Percentiles rank a stretch among this genome's conserved stretches.
These are phyloP conservation scores for Salix udensis DNA, from an alignment of 345 rosid species.

Conservation along the genomic window DNA sequence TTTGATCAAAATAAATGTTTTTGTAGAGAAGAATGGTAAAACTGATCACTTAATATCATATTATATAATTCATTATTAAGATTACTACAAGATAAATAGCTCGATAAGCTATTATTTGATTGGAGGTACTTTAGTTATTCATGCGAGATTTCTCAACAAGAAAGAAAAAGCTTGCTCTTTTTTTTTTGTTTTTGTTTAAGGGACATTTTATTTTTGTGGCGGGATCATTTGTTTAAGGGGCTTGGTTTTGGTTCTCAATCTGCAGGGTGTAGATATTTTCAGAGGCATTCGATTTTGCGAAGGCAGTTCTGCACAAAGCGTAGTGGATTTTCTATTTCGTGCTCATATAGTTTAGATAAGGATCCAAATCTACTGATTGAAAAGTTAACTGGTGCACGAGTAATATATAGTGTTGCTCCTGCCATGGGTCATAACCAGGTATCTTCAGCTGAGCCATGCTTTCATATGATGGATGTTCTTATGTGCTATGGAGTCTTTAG, in stretches of 20 bases:
- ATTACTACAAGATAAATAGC: background rate
- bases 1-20: background rate
- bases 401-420: slow-evolving; percentile 70
- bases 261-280: slow-evolving; percentile 4
- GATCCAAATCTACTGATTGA: slow-evolving; percentile 29
- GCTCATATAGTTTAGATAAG: slow-evolving; percentile 35
- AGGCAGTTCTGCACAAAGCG: slow-evolving; percentile 16
- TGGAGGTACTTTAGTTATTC: background rate
- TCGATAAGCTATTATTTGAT: background rate
- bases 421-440: slow-evolving; percentile 94
- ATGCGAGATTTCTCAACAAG: background rate
- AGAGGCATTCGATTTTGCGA: background rate
- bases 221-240: slow-evolving; percentile 1
- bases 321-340: slow-evolving; percentile 24
- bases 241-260: slow-evolving; percentile 4
- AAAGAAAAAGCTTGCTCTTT: background rate
- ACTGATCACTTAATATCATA: background rate
- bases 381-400: slow-evolving; percentile 44
- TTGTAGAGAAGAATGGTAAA: background rate
- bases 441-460: background rate
- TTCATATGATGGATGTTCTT: background rate
- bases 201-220: slow-evolving; percentile 16
- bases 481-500: background rate
- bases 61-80: background rate
- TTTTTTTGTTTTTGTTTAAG: slow-evolving; percentile 7